Evolutionary conservation across 768 basidiomycete genomes (phyloP), one percentile per base, ranked within the genome.

Genomic region (Phaeotremella fagi): DNA sequence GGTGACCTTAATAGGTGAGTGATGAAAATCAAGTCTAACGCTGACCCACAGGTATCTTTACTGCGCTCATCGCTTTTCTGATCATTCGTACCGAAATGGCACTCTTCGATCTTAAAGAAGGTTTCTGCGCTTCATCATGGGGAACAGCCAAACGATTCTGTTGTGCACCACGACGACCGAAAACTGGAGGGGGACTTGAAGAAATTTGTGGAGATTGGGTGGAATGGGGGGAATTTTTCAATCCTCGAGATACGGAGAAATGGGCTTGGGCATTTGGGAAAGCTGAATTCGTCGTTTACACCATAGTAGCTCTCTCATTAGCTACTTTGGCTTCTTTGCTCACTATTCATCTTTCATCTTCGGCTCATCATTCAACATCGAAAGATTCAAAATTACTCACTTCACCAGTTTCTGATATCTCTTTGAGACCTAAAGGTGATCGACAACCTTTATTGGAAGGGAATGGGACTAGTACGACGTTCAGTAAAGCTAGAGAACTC

Each of bases 61-160:
- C 88, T 11, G 91, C 94, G 7, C 54, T 91, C 42, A 77, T 87
- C 33, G 94, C 94, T 3, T 97, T 89, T 71, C 74, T 88, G 50
- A 85, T 99, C 60, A 82, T 91, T 33, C 83, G 87, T 18, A 79
- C 81, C 54, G 95, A 99, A 68, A 85, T 87, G 70, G 85, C 83
- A 80, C 78, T 98, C 7, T 99, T 97, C 65, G 90, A 94, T 73
- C 69, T 85, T 50, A 98, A 98, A 75, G 87, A 90, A 46, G 95
- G 95, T 0, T 88, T 87, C 70, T 99, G 94, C 73, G 64, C 64
- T 1, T 73, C 75, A 0, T 78, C 78, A 0, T 86, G 86, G 84
- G 85, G 80, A 77, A 85, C 81, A 61, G 83, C 89, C 0, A 84
- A 81, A 59, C 78, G 84, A 2, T 89, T 90, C 74, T 99, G 94